These are phyloP conservation scores for Rosa rugosa DNA, from an alignment of 306 rosid species.

Conservation along the genomic window DNA sequence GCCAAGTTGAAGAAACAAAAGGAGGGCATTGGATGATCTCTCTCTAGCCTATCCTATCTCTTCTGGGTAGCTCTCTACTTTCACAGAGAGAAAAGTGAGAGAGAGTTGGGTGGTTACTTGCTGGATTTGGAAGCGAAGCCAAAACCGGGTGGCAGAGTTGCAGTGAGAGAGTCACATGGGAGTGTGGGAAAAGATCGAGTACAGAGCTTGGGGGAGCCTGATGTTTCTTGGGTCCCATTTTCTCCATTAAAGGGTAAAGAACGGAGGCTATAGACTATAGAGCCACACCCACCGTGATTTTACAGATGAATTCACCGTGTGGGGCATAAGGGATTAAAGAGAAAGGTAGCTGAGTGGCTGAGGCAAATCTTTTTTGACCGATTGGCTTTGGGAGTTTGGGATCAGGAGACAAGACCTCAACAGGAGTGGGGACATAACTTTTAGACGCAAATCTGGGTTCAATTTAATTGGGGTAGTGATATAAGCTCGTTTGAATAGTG, in stretches of 20 bases:
- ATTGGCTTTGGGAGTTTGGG: neutral
- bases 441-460: too few relatives aligned
- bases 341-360: neutral
- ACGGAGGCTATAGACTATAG: slow-evolving; percentile 7
- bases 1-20: slow-evolving; percentile 36
- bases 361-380: slow-evolving; percentile 12
- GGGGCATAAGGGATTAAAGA: neutral
- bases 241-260: neutral
- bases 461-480: too few relatives aligned
- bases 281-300: neutral
- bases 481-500: too few relatives aligned
- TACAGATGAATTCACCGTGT: slow-evolving; percentile 12
- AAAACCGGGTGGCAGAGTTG: slow-evolving; percentile 15
- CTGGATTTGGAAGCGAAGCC: slow-evolving; percentile 5
- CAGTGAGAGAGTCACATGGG: slow-evolving; percentile 30
- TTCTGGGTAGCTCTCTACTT: slow-evolving; percentile 3
- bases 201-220: neutral
- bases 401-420: too few relatives aligned
- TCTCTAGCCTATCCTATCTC: neutral
- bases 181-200: neutral
- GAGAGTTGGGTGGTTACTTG: neutral
- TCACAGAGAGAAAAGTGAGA: neutral
- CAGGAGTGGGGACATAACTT: too few relatives aligned
- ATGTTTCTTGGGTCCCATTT: slow-evolving; percentile 11
- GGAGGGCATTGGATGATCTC: slow-evolving; percentile 37